Evolutionary conservation across 352 stramenopile species (phyloP), one percentile per base, ranked within the genome.

Genomic region (Peronosclerospora sorghi): DNA sequence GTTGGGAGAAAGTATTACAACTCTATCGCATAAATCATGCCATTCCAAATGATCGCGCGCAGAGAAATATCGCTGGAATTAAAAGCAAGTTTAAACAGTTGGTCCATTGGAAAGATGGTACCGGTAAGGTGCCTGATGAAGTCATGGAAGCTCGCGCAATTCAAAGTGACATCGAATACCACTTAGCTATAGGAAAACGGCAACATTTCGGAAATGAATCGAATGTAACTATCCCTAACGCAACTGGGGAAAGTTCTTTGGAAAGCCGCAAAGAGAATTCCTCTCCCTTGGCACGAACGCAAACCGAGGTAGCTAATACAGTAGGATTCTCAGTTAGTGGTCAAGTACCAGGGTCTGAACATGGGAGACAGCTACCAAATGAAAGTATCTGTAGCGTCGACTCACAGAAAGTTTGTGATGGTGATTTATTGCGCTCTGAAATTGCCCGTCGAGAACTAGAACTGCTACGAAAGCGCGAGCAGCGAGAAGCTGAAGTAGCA

Each of bases 21-120:
- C 32, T 61, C 27, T 70, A 70, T 27, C 56, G 56, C 19, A 21
- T 19, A 23, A 63, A 51, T 12, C 41, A 71, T 34, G 35, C 53
- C 8, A 37, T 29, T n/a, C 54, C 42, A 10, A 63, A 71, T 14
- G 51, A 53, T 14, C 60, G 60, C 23, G 35, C 56, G 13, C 41
- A 32, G 19, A 49, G 61, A 17, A 53, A 43, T 34, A 2, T 43
- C 2, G 41, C 48, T 20, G 59, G 53, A 23, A 42, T 71, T 30
- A 65, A 65, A 29, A 62, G 44, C 27, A 68, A 71, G 50, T 71
- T 71, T 48, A 15, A 44, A 28, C 57, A 68, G 26, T 44, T 71
- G 8, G 37, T 68, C n/a, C 54, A 68, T 39, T 50, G 43, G 37
- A 71, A 58, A 38, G n/a, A 32, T 32, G 13, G 21, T 28, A 41